Percentiles rank a stretch among this genome's conserved stretches.
Evolutionary conservation across 2,329 filamentous ascomycete genomes (phyloP).

Genomic region (Calonectria pteridis): DNA sequence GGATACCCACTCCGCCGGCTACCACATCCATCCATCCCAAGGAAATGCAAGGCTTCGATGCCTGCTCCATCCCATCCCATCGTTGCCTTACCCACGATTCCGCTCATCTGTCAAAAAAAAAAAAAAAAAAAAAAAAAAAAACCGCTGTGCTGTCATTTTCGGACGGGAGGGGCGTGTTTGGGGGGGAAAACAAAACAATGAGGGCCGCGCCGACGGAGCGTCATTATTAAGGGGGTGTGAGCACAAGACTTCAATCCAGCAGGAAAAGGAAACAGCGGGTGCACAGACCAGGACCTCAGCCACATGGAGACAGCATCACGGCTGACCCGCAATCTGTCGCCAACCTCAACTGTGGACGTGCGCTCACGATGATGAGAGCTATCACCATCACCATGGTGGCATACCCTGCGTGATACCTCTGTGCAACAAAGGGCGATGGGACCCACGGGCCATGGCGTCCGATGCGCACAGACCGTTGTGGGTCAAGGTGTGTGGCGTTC

Average conservation of each 20-base stretch:
- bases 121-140: neutral
- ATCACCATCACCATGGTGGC: neutral
- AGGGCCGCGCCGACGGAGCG: slow-evolving; percentile 11
- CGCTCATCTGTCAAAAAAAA: neutral
- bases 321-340: slow-evolving; percentile 34
- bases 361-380: neutral
- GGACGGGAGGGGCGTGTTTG: slow-evolving; percentile 5
- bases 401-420: neutral
- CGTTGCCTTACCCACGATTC: neutral
- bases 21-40: neutral
- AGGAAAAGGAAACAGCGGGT: neutral
- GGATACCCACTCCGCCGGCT: neutral
- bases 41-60: slow-evolving; percentile 9
- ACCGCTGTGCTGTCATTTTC: neutral
- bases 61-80: neutral
- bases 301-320: slow-evolving; percentile 26
- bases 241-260: neutral
- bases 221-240: slow-evolving; percentile 20
- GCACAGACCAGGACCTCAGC: slow-evolving; percentile 17
- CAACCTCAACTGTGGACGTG: slow-evolving; percentile 17
- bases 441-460: slow-evolving; percentile 19
- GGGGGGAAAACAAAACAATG: slow-evolving; percentile 20
- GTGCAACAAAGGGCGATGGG: slow-evolving; percentile 1
- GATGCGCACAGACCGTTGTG: slow-evolving; percentile 32
- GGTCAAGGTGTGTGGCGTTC: slow-evolving; percentile 26